Base-by-base conservation (phyloP, 1,284 basidiomycete species). In the Ceratobasidium sp. region DNA sequence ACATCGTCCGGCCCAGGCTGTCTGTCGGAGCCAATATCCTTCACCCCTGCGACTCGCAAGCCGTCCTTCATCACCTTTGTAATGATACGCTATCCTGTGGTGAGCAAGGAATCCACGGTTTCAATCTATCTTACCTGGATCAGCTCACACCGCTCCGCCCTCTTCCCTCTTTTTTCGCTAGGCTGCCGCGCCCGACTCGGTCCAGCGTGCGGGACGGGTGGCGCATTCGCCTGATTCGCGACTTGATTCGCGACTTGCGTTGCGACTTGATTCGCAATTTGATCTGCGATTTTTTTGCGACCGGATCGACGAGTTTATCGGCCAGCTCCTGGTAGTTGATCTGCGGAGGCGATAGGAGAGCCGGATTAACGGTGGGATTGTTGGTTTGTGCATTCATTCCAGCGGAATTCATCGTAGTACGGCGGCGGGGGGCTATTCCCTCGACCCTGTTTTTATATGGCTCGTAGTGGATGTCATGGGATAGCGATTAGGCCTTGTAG, bases 1-100 rank as follows among this genome's bases (percentile, higher is more conserved):
- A 66, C 35, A 33, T 48, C 44, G 7, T 38, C 16, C 14, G 64
- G 35, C 33, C n/a, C 41, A 23, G 64, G 64, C 64, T 66, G 64
- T 1, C 27, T 16, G 23, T 46, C 23, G 5, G 64, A 66, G 3
- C 64, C 64, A 7, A 66, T 66, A 7, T 48, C n/a, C 3, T 8
- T 18, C 10, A 30, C 57, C 6, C 23, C 33, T 16, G 1, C 16
- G 27, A 59, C 57, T 12, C 12, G 23, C 41, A 66, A 33, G 46
- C 41, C 44, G 20, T n/a, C 10, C 6, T 48, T 10, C 64, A 48
- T 48, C 50, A 52, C 50, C n/a, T 52, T 18, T n/a, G 50, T 52
- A 8, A 52, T n/a, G n/a, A 52, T n/a, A 23, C 20, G n/a, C 50
- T 52, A 8, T 52, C 14, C 18, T 52, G 8, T 52, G 50, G 50